Evolutionary conservation across 768 basidiomycete species (phyloP).

Genomic region (Panaeolus papilionaceus): DNA sequence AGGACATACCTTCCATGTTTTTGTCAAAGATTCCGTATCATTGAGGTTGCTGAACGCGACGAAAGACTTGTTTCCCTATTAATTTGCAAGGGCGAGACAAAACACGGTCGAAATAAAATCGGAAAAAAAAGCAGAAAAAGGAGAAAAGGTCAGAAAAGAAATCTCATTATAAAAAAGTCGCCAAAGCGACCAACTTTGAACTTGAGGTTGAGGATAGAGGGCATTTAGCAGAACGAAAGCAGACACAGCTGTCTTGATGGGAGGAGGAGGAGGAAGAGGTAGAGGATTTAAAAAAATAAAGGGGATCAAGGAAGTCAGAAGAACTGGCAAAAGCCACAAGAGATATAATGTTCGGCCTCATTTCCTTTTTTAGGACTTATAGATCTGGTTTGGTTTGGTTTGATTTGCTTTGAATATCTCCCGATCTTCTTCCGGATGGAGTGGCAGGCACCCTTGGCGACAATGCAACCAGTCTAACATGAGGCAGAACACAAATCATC

Average conservation of each 20-base stretch:
- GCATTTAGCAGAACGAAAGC: conserved; percentile 50
- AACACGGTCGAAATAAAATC: conserved; percentile 26
- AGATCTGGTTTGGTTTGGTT: not conserved
- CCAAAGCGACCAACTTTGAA: conserved; percentile 62
- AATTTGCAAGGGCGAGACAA: conserved; percentile 24
- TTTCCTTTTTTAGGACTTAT: not conserved
- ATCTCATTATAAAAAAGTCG: conserved; percentile 19
- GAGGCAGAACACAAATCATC: conserved; percentile 13
- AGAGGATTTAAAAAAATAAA: conserved; percentile 1
- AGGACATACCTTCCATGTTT: conserved; percentile 83
- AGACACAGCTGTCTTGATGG: conserved; percentile 7
- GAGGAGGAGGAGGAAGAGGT: conserved; percentile 16
- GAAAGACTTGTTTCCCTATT: conserved; percentile 93
- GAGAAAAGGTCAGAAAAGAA: conserved; percentile 18
- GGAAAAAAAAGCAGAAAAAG: conserved; percentile 26
- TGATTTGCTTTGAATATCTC: not conserved
- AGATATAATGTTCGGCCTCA: conserved; percentile 5
- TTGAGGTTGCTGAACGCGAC: conserved; percentile 90
- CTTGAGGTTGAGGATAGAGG: conserved; percentile 86
- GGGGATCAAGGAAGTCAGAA: conserved; percentile 14
- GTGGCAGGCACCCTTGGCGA: conserved; percentile 10
- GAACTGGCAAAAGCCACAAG: not conserved
- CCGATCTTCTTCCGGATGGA: conserved; percentile 9
- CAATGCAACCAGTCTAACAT: conserved; percentile 12
- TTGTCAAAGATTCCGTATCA: conserved; percentile 85